Base-by-base conservation (phyloP, 306 rosid species). In the Cicer chorassanicum region DNA sequence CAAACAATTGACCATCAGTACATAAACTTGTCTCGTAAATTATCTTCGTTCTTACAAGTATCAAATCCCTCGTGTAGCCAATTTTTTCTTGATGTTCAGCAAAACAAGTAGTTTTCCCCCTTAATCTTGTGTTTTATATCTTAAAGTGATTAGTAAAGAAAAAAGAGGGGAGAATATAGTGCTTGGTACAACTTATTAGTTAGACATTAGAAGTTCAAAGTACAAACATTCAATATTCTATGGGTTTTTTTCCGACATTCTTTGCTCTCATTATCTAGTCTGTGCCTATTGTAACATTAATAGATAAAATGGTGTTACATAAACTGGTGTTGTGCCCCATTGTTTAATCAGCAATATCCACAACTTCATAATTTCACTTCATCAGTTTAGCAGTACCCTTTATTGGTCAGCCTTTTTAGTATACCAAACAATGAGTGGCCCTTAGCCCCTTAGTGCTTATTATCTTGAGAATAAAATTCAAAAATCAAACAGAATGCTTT, bases 401-500 rank as follows among this genome's bases (percentile, higher is more conserved):
- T 63, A 73, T 15, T 41, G 45, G 55, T 51, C 60, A 29, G 6
- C 38, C 43, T 2, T 40, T 36, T 48, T 64, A 54, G 56, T 55
- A 46, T 36, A 12, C 19, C 34, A 57, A 68, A 72, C 16, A 44
- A 57, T 29, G 14, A 56, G 50, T 8, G 42, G n/a, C 49, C 40
- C 8, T 56, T 9, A 34, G 18, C 44, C 43, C 42, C 13, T 8
- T 2, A 45, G 56, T 60, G 78, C 77, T 43, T 61, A 60, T 73
- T 77, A 59, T 41, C 10, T 12, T 67, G 41, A 11, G 12, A 51
- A 51, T 21, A 41, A 41, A 29, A 29, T 15, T 66, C 9, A 66
- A 54, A 64, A 64, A 4, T 15, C 21, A n/a, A 38, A 14, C 51
- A 15, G 56, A 29, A 8, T 43, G 40, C 65, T 36, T 53, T 18